phyloP scores from a whole-genome alignment of 768 basidiomycete genomes.

The Psilocybe cubensis region DNA sequence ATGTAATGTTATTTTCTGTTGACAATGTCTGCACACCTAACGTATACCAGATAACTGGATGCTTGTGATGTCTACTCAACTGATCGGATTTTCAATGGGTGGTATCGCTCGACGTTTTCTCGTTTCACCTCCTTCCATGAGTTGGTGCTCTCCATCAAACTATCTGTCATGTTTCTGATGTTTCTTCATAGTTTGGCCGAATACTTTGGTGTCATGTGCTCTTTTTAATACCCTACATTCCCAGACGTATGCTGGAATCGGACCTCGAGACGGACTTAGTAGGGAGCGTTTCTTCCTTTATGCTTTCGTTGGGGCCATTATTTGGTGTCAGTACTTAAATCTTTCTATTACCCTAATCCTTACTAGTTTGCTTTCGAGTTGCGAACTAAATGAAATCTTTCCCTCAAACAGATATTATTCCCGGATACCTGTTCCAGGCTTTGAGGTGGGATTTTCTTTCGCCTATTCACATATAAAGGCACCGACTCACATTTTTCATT shows the following conservation, averaged over 20 bases:
- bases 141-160: conserved; percentile 30
- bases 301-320: conserved; percentile 48
- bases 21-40: background rate
- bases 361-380: background rate
- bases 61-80: conserved; percentile 71
- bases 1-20: conserved; percentile 27
- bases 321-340: conserved; percentile 45
- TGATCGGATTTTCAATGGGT: conserved; percentile 62
- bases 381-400: background rate
- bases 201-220: conserved; percentile 69
- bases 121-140: conserved; percentile 68
- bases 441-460: conserved; percentile 41
- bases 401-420: conserved; percentile 52
- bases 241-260: conserved; percentile 57
- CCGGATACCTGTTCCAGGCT: conserved; percentile 66
- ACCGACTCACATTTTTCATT: background rate
- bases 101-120: conserved; percentile 67
- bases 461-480: background rate
- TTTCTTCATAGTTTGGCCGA: conserved; percentile 63
- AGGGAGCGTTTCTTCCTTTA: conserved; percentile 64
- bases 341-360: background rate
- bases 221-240: conserved; percentile 78
- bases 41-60: conserved; percentile 53
- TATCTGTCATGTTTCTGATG: conserved; percentile 1
- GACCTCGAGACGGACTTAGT: conserved; percentile 53